Conservation (phyloP, 106 monocot genomes). For the Dendrobium nobile region DNA sequence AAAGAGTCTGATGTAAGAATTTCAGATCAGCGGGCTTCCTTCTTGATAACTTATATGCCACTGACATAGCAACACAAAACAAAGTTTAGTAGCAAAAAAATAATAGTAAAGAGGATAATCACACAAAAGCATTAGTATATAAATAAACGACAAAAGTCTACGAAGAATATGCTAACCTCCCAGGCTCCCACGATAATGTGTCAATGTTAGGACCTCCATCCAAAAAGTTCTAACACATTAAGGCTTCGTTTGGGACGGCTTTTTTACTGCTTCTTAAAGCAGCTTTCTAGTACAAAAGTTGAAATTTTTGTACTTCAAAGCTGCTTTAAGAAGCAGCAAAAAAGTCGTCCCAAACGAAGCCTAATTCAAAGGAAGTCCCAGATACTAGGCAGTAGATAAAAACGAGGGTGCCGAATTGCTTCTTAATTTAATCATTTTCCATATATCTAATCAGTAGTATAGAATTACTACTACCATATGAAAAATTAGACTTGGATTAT, state of each 20-base stretch:
- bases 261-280: no score
- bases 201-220: no score
- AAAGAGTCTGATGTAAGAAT: constrained; percentile 72
- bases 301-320: no score
- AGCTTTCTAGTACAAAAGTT: no score
- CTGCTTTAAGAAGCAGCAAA: no score
- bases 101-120: neutral
- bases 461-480: neutral
- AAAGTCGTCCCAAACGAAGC: no score
- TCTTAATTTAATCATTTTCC: neutral
- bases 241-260: no score
- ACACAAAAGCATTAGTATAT: neutral
- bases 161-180: neutral
- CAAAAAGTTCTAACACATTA: neutral
- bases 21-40: constrained; percentile 84
- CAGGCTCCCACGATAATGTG: neutral
- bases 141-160: neutral
- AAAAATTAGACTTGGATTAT: neutral
- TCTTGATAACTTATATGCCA: constrained; percentile 71
- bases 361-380: neutral
- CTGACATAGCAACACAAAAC: constrained; percentile 35
- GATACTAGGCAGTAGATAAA: neutral
- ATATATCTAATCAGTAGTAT: neutral
- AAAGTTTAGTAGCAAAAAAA: neutral
- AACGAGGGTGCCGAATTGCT: neutral